phyloP scores from a whole-genome alignment of 2,329 filamentous ascomycete genomes.

The Aureobasidium sp. region DNA sequence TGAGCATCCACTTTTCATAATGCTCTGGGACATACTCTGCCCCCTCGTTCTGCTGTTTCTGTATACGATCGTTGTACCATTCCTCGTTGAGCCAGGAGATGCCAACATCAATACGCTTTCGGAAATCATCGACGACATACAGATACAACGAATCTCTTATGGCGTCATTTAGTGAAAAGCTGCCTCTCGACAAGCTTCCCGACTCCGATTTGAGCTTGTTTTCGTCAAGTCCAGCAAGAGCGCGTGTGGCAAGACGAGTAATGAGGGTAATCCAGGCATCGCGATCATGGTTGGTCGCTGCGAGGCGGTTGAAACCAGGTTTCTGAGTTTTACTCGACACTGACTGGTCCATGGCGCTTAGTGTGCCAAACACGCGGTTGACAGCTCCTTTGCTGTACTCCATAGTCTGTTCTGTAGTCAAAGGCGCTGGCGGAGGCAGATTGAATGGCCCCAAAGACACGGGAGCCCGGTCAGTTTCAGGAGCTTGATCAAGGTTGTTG shows the following conservation, averaged over 20 bases:
- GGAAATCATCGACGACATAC: slow-evolving; percentile 88
- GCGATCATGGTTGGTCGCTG: slow-evolving; percentile 65
- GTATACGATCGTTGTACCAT: slow-evolving; percentile 83
- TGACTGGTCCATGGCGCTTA: slow-evolving; percentile 63
- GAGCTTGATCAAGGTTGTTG: slow-evolving; percentile 64
- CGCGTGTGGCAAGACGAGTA: slow-evolving; percentile 72
- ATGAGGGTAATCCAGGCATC: slow-evolving; percentile 90
- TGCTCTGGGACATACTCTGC: slow-evolving; percentile 42
- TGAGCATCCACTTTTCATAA: slow-evolving; percentile 71
- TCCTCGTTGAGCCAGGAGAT: slow-evolving; percentile 95
- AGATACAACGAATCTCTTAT: slow-evolving; percentile 75
- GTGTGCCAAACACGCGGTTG: slow-evolving; percentile 66
- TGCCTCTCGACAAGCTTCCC: slow-evolving; percentile 27
- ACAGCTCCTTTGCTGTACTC: slow-evolving; percentile 67
- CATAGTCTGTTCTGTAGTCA: slow-evolving; percentile 63
- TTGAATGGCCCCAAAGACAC: slow-evolving; percentile 65
- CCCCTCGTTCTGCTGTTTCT: slow-evolving; percentile 36
- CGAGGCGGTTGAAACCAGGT: slow-evolving; percentile 72
- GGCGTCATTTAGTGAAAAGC: slow-evolving; percentile 49
- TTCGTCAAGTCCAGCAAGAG: slow-evolving; percentile 61
- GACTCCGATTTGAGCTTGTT: slow-evolving; percentile 48
- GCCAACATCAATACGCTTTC: slow-evolving; percentile 77
- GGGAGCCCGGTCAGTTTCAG: slow-evolving; percentile 35
- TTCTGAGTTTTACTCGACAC: slow-evolving; percentile 42
- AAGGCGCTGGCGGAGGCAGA: slow-evolving; percentile 63